A percentile compares a stretch with the other conserved stretches of the same genome.
phyloP scores from a whole-genome alignment of 768 basidiomycete species.

The Chalciporus piperatus region DNA sequence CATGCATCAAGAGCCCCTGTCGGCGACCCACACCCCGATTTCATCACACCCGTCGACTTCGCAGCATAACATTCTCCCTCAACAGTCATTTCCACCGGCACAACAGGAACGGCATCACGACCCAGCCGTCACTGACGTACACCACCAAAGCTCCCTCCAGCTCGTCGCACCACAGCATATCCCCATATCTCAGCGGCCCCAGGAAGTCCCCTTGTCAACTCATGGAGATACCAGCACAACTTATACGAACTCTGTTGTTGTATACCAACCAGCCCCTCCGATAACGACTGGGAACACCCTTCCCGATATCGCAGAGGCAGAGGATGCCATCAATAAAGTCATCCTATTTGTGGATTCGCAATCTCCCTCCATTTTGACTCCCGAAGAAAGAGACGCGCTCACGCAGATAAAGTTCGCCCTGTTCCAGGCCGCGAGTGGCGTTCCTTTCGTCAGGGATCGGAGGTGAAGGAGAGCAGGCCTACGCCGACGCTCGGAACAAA shows the following conservation, averaged over 20 bases:
- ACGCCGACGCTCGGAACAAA: not conserved
- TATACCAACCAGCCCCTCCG: constrained; percentile 33
- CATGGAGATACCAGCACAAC: constrained; percentile 22
- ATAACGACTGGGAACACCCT: constrained; percentile 31
- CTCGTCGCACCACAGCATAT: constrained; percentile 31
- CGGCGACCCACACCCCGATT: constrained; percentile 28
- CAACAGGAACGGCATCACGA: constrained; percentile 29
- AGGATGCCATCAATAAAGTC: constrained; percentile 53
- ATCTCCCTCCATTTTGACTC: constrained; percentile 27
- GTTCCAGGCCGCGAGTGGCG: constrained; percentile 45
- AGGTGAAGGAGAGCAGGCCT: constrained; percentile 18
- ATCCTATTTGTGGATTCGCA: constrained; percentile 50
- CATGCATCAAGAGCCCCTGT: constrained; percentile 30
- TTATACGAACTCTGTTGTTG: constrained; percentile 29
- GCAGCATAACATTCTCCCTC: constrained; percentile 29
- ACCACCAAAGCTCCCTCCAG: constrained; percentile 28
- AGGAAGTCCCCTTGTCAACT: constrained; percentile 27
- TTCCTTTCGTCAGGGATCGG: constrained; percentile 34
- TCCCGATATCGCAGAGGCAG: constrained; percentile 48
- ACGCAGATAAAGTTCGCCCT: constrained; percentile 49
- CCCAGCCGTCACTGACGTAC: constrained; percentile 23
- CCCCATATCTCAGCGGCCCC: constrained; percentile 19
- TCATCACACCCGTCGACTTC: constrained; percentile 28
- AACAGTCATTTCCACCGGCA: constrained; percentile 26
- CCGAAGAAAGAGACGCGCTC: constrained; percentile 41